Evolutionary conservation across 768 basidiomycete species (phyloP), one percentile per base, ranked within the genome.

Genomic region (Suillus tomentosus): DNA sequence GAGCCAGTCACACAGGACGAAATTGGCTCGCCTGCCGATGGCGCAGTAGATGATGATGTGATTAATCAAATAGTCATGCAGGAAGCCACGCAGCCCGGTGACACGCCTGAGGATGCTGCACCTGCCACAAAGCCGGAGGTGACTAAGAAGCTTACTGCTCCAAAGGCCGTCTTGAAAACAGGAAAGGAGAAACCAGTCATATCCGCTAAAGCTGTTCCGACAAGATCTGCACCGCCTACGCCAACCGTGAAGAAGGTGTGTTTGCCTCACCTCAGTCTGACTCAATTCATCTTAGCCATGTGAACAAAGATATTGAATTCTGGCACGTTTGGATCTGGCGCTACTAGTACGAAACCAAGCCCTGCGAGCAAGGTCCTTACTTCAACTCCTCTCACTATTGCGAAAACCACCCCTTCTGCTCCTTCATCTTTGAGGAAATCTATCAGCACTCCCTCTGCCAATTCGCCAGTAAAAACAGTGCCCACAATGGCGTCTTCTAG

Each of bases 211-310:
- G 71, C 80, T 63, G 67, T 78, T 48, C 69, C 79, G 31, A 77
- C 74, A 59, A 89, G 86, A 77, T 64, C 79, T 27, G 81, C 77
- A 68, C 80, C 85, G 40, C 76, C 84, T 48, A 84, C 86, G 22
- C 82, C 85, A 62, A 73, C 81, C 11, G 87, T 87, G 55, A 93
- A 90, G 79, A 92, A 89, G 84, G 92, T 88, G 66, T 63, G 80
- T 77, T 60, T 31, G 62, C 60, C 62, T 53, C 66, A 66, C 66
- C 57, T 27, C 40, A 65, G 65, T 64, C 53, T 63, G 34, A 64
- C 63, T 58, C 67, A 66, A 68, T 70, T 69, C 62, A 70, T 70
- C 65, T 72, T 68, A 65, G 70, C 69, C 72, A 71, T 73, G 67
- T 69, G 65, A 62, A 67, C 67, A 45, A 72, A 91, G 90, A 82